phyloP scores from a whole-genome alignment of 768 basidiomycete genomes.

The Macrolepiota albuminosa region DNA sequence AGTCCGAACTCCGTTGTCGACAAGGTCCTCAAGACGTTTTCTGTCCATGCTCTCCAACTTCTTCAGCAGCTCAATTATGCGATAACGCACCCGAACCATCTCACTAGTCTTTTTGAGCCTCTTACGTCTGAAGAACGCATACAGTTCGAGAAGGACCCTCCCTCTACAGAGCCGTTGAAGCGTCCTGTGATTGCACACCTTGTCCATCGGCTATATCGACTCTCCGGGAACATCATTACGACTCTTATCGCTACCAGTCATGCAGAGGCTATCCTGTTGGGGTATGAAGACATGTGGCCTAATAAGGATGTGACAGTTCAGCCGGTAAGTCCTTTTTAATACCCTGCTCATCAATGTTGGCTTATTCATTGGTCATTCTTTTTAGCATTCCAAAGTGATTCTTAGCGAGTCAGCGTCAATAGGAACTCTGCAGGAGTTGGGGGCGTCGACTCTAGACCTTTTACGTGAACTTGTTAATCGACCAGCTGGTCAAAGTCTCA shows the following conservation, averaged over 20 bases:
- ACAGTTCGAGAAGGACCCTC: conserved; percentile 62
- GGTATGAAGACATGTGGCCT: conserved; percentile 69
- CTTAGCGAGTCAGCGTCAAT: conserved; percentile 78
- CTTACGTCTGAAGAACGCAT: conserved; percentile 70
- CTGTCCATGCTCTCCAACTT: conserved; percentile 61
- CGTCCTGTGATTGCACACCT: conserved; percentile 70
- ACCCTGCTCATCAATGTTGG: not conserved
- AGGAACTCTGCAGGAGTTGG: conserved; percentile 84
- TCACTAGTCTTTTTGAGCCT: conserved; percentile 78
- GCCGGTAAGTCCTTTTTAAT: conserved; percentile 46
- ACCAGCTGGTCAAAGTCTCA: conserved; percentile 53
- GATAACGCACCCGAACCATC: conserved; percentile 85
- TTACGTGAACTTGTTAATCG: conserved; percentile 61
- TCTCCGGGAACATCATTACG: conserved; percentile 65
- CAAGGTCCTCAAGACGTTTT: conserved; percentile 66
- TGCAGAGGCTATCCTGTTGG: conserved; percentile 62
- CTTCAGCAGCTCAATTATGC: conserved; percentile 89
- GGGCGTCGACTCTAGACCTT: conserved; percentile 71
- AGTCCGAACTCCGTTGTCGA: conserved; percentile 48
- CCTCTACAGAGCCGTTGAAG: conserved; percentile 56
- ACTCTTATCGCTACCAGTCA: conserved; percentile 68
- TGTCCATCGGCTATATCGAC: conserved; percentile 63
- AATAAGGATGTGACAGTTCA: conserved; percentile 61
- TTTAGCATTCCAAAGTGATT: conserved; percentile 81
- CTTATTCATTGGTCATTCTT: conserved; percentile 1